phyloP scores from a whole-genome alignment of 2,329 filamentous ascomycete genomes.

The Eutypa lata region DNA sequence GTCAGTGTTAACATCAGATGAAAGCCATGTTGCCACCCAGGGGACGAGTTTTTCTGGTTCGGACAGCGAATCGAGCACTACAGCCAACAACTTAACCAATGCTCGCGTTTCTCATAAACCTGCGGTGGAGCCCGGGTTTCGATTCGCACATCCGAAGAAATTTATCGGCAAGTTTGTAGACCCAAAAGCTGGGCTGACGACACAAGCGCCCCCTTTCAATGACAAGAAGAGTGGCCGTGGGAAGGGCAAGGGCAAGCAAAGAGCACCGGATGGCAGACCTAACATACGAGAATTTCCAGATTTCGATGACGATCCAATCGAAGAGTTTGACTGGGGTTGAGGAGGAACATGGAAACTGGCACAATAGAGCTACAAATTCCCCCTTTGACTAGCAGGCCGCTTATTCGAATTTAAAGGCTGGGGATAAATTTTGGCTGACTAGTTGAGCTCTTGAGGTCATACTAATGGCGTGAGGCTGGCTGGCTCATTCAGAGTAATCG shows the following conservation, averaged over 20 bases:
- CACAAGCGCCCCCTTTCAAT: not conserved
- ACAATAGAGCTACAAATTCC: not conserved
- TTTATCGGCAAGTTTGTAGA: constrained; percentile 24
- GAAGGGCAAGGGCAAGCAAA: constrained; percentile 13
- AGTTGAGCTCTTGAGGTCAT: too few species aligned
- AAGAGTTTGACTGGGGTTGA: constrained; percentile 18
- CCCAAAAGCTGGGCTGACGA: not conserved
- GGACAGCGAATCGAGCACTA: not conserved
- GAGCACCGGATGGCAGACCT: constrained; percentile 20
- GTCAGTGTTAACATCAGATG: constrained; percentile 3
- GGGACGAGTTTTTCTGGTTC: constrained; percentile 13
- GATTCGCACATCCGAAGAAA: constrained; percentile 20
- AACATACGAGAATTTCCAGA: constrained; percentile 26
- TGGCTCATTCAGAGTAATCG: too few species aligned
- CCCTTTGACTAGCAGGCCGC: not conserved
- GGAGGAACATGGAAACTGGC: not conserved
- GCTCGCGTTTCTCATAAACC: constrained; percentile 10
- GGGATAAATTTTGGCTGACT: too few species aligned
- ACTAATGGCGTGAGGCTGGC: too few species aligned
- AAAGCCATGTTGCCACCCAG: constrained; percentile 17
- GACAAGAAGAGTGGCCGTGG: not conserved
- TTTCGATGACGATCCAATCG: constrained; percentile 27
- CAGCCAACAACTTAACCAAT: constrained; percentile 14
- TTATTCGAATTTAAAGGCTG: too few species aligned
- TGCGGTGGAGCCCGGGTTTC: constrained; percentile 5